Conservation (phyloP, 2,329 filamentous ascomycete genomes). For the Aspergillus neotritici region DNA sequence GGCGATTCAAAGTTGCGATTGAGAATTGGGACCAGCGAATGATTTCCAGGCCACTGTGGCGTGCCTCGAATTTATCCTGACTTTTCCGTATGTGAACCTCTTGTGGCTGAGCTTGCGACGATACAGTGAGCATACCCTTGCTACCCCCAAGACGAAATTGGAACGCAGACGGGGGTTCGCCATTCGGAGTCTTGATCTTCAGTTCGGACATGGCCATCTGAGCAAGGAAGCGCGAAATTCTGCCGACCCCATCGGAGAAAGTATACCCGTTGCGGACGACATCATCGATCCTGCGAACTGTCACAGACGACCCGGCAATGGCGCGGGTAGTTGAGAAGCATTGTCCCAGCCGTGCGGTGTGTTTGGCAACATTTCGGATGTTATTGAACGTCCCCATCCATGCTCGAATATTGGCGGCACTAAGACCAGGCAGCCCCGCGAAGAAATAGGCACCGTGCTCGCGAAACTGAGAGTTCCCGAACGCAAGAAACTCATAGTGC, state of each 20-base stretch:
- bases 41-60: slow-evolving; percentile 71
- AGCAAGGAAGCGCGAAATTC: slow-evolving; percentile 75
- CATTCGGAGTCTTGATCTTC: slow-evolving; percentile 49
- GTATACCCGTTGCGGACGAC: slow-evolving; percentile 62
- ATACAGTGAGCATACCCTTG: slow-evolving; percentile 80
- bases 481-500: slow-evolving; percentile 83
- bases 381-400: slow-evolving; percentile 84
- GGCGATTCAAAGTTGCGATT: slow-evolving; percentile 76
- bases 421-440: slow-evolving; percentile 60
- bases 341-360: slow-evolving; percentile 82
- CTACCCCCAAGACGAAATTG: slow-evolving; percentile 90
- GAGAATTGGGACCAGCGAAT: slow-evolving; percentile 74
- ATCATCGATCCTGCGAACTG: slow-evolving; percentile 59
- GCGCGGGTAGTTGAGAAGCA: slow-evolving; percentile 90
- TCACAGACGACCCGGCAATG: slow-evolving; percentile 58
- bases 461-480: slow-evolving; percentile 90
- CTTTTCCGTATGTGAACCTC: slow-evolving; percentile 76
- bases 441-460: slow-evolving; percentile 94
- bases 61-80: slow-evolving; percentile 77
- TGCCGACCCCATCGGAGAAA: slow-evolving; percentile 91
- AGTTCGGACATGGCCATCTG: slow-evolving; percentile 68
- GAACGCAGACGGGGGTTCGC: slow-evolving; percentile 67
- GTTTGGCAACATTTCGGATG: slow-evolving; percentile 81
- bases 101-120: slow-evolving; percentile 59
- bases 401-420: slow-evolving; percentile 68